These are phyloP conservation scores for Metschnikowia aberdeeniae DNA, from an alignment of 805 yeast genomes.

Conservation along the genomic window DNA sequence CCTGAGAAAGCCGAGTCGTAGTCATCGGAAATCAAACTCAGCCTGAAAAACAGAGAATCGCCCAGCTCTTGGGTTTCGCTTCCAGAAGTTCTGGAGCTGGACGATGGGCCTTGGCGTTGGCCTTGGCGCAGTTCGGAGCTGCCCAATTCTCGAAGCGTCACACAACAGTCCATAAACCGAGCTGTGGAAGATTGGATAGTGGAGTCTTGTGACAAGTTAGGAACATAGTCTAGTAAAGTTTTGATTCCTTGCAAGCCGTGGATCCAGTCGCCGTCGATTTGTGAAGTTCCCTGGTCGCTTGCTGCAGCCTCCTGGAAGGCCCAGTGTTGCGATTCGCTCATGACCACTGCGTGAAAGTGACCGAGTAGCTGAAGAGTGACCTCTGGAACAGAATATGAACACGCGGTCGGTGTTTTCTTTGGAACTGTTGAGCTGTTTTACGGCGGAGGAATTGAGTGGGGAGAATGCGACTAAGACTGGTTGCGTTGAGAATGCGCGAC, in stretches of 20 bases:
- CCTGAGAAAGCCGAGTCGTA: constrained; percentile 16
- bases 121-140: neutral
- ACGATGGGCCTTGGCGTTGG: neutral
- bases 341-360: neutral
- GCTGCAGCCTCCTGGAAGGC: constrained; percentile 5
- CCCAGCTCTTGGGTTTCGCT: neutral
- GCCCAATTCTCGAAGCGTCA: constrained; percentile 2
- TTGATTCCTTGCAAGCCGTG: constrained; percentile 22
- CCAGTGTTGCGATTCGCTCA: constrained; percentile 3
- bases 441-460: too few relatives aligned
- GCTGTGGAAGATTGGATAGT: neutral
- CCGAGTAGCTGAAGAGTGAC: too few relatives aligned
- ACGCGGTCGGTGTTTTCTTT: too few relatives aligned
- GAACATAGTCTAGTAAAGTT: constrained; percentile 6
- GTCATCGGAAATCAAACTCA: constrained; percentile 7
- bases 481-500: too few relatives aligned
- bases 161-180: neutral
- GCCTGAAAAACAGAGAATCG: neutral
- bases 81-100: neutral
- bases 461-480: too few relatives aligned
- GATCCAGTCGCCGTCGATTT: constrained; percentile 7
- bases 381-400: too few relatives aligned
- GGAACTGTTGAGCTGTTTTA: too few relatives aligned
- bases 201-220: neutral
- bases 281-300: constrained; percentile 5